Base-by-base conservation (phyloP, 1,139 yeast species). In the Protomyces inundatus region DNA sequence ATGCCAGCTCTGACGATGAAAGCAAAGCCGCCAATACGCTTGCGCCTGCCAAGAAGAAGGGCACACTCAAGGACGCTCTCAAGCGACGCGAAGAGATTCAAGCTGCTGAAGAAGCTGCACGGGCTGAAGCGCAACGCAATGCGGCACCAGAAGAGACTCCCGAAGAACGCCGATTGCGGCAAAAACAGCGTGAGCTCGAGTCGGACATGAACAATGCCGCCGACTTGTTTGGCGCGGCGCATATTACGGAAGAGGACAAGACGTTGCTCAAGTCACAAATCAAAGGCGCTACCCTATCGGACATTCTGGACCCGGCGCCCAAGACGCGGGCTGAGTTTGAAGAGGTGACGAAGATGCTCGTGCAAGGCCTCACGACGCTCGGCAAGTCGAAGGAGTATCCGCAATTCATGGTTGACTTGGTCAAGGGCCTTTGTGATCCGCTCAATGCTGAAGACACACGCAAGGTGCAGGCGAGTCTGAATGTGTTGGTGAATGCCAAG, bases 161-260 rank as follows among this genome's bases (percentile, higher is more conserved):
- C 23, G 67, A 55, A 9, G 66, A 69, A 55, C 65, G 71, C 82
- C 83, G 80, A 71, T 93, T 87, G 73, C 76, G 90, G 75, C 80
- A 88, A 75, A 87, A 81, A 73, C 80, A 86, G 73, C 95, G 93
- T 16, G 95, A 93, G 77, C 73, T 89, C 66, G 86, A 84, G 57
- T 84, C 96, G 40, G 98, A 93, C 77, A 80, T 93, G 76, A 88
- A 87, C 76, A 88, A 89, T 73, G 98, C 98, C 33, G 93, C 96
- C 35, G 96, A 90, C 71, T 80, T 93, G 71, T 90, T 93, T 73
- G 96, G 93, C 3, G 67, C 59, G 16, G 61, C 54, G 3, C 57
- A 48, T 35, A 55, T 57, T 14, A 58, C 50, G 34, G 58, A 55
- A 12, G 57, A 46, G 16, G 57, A 54, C 33, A 58, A 55, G 59